These are phyloP conservation scores for Cercis canadensis DNA, from an alignment of 306 rosid species.

Conservation along the genomic window DNA sequence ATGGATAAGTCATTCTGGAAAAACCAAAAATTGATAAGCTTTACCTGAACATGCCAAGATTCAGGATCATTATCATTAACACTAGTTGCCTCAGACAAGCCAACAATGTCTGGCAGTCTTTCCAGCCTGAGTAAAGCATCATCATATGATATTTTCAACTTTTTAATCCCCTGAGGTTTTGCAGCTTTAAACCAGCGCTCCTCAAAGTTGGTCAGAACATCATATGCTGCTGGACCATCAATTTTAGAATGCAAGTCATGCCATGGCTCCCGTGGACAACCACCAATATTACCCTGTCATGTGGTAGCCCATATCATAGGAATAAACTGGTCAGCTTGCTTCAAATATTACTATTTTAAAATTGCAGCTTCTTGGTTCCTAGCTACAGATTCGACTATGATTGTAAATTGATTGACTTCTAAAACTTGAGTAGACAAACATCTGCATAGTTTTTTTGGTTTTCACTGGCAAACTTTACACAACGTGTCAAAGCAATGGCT, in stretches of 20 bases:
- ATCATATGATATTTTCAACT: constrained; percentile 61
- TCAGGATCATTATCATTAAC: constrained; percentile 71
- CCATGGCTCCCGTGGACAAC: constrained; percentile 99
- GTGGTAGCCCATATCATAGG: constrained; percentile 32
- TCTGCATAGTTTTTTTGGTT: constrained; percentile 1
- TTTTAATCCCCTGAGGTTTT: constrained; percentile 79
- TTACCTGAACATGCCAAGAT: constrained; percentile 96
- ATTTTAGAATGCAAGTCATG: constrained; percentile 94
- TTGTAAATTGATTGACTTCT: constrained; percentile 26
- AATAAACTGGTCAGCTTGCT: constrained; percentile 17
- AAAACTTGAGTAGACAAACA: constrained; percentile 11
- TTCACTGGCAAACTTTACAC: neutral
- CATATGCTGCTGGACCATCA: constrained; percentile 98
- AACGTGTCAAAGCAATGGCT: neutral
- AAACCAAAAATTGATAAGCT: constrained; percentile 14
- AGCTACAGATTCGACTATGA: constrained; percentile 28
- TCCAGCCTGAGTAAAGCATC: constrained; percentile 85
- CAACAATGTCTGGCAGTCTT: constrained; percentile 73
- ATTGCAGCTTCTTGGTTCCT: neutral
- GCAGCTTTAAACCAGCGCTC: constrained; percentile 96
- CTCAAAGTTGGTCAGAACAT: constrained; percentile 87
- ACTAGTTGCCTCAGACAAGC: constrained; percentile 47
- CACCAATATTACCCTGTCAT: constrained; percentile 70
- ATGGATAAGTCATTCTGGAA: constrained; percentile 3
- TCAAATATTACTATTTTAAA: constrained; percentile 14